A percentile compares a stretch with the other conserved stretches of the same genome.
Evolutionary conservation across 1,139 yeast genomes (phyloP).

Genomic region (Nakaseomyces uthaithaninus): DNA sequence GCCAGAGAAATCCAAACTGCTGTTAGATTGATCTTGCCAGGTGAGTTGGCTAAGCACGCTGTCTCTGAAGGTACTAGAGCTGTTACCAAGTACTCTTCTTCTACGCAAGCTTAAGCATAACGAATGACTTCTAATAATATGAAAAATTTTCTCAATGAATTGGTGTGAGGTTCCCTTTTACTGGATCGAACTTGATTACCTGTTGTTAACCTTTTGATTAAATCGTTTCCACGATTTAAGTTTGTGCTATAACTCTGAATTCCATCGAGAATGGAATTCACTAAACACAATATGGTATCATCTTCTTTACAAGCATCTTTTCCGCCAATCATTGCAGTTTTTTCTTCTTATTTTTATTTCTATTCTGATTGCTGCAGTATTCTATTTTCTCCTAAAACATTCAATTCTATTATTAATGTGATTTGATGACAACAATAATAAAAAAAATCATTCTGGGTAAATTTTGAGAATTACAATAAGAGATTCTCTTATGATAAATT

Average conservation of each 20-base stretch:
- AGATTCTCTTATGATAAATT: neutral
- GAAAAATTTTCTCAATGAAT: neutral
- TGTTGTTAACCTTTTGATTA: too few relatives aligned
- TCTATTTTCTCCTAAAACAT: neutral
- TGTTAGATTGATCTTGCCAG: slow-evolving; percentile 97
- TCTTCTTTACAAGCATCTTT: neutral
- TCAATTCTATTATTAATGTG: slow-evolving; percentile 6
- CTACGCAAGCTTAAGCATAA: slow-evolving; percentile 38
- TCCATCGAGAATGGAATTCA: neutral
- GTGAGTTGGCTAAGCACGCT: slow-evolving; percentile 99
- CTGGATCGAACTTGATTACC: too few relatives aligned
- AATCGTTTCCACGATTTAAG: too few relatives aligned
- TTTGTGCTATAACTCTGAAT: slow-evolving; percentile 3
- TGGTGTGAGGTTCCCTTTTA: neutral
- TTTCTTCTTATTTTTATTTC: neutral
- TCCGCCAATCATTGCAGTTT: neutral
- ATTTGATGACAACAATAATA: slow-evolving; percentile 3
- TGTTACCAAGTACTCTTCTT: slow-evolving; percentile 97
- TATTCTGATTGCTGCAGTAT: neutral
- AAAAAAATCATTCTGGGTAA: slow-evolving; percentile 5
- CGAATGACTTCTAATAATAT: neutral
- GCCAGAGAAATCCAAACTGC: slow-evolving; percentile 99
- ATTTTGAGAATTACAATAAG: neutral
- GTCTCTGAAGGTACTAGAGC: slow-evolving; percentile 99
- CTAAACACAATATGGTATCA: neutral